phyloP scores from a whole-genome alignment of 116 monocot species.

The Dioscorea cayenensis region DNA sequence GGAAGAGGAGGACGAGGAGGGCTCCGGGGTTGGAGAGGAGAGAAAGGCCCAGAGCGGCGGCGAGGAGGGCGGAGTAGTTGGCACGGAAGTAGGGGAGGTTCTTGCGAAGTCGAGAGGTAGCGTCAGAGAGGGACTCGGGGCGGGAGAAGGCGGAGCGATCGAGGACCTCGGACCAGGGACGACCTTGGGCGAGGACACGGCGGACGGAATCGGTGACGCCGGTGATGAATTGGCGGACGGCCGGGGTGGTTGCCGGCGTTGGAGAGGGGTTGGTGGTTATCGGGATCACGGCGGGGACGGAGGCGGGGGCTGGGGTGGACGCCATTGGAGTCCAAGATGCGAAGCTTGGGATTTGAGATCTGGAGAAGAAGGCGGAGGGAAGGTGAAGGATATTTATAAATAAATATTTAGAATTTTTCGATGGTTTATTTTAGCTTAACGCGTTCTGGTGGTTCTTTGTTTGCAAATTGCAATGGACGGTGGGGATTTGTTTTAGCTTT shows the following conservation, averaged over 20 bases:
- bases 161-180: conserved; percentile 63
- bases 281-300: neutral
- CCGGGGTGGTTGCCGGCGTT: conserved; percentile 26
- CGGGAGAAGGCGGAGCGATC: conserved; percentile 80
- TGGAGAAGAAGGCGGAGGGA: too few species aligned
- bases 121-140: conserved; percentile 78
- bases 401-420: too few species aligned
- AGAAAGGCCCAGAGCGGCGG: conserved; percentile 52
- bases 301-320: neutral
- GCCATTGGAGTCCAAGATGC: neutral
- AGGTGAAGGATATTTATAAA: too few species aligned
- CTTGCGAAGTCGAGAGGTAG: conserved; percentile 60
- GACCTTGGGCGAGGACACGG: conserved; percentile 57
- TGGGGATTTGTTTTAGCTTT: too few species aligned
- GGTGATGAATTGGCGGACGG: conserved; percentile 47
- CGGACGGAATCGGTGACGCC: conserved; percentile 46
- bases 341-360: too few species aligned
- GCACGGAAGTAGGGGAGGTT: conserved; percentile 82
- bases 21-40: conserved; percentile 61
- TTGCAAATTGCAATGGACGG: too few species aligned
- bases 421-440: too few species aligned
- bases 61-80: conserved; percentile 70
- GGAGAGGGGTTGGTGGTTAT: neutral
- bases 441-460: too few species aligned
- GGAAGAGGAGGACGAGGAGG: conserved; percentile 42